A percentile compares a stretch with the other conserved stretches of the same genome.
phyloP scores from a whole-genome alignment of 2,329 filamentous ascomycete species.

The Colletotrichum sp. region DNA sequence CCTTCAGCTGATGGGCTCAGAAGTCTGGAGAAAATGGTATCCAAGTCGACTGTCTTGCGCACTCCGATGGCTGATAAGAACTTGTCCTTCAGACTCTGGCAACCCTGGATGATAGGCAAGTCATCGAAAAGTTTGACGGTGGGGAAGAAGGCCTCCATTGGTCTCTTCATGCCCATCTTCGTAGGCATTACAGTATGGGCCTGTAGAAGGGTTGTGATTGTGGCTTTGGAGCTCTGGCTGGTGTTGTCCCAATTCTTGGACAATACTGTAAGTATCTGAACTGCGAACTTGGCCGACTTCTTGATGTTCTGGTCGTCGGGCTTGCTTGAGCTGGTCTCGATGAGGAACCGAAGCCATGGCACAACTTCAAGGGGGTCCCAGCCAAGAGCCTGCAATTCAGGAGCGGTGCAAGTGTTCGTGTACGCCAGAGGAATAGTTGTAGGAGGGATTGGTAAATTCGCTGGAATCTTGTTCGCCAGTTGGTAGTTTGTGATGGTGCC shows the following conservation, averaged over 20 bases:
- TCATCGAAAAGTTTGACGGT: conserved; percentile 96
- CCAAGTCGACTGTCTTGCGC: conserved; percentile 92
- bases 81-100: conserved; percentile 87
- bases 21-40: conserved; percentile 89
- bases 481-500: conserved; percentile 78
- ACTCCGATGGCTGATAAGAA: conserved; percentile 85
- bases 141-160: conserved; percentile 87
- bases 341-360: conserved; percentile 82
- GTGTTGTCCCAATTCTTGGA: conserved; percentile 93
- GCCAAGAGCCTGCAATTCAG: conserved; percentile 79
- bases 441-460: conserved; percentile 80
- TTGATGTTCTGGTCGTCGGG: conserved; percentile 73
- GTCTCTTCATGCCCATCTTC: conserved; percentile 86
- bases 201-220: conserved; percentile 68
- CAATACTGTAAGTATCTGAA: conserved; percentile 77
- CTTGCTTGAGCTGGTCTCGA: conserved; percentile 68
- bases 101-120: conserved; percentile 78
- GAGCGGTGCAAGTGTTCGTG: conserved; percentile 70
- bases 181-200: conserved; percentile 83
- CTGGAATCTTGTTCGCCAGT: conserved; percentile 77
- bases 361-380: conserved; percentile 87
- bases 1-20: conserved; percentile 63
- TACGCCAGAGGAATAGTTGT: conserved; percentile 86
- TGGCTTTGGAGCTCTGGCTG: conserved; percentile 67
- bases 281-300: conserved; percentile 74